Evolutionary conservation across 2,329 filamentous ascomycete genomes (phyloP).

Genomic region (Diplodia corticola): DNA sequence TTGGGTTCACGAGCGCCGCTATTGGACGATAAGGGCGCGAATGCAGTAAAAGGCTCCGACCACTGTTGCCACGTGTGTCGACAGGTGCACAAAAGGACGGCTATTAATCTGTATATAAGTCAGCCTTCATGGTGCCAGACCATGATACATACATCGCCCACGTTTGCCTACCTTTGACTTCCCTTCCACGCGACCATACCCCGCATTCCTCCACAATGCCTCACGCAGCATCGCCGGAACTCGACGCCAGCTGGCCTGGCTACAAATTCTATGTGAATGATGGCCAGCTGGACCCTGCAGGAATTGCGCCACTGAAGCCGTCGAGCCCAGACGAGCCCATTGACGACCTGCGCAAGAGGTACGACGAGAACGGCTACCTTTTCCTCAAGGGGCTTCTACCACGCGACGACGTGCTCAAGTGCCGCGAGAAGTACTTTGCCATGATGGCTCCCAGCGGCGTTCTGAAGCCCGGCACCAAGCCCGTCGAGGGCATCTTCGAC

Average conservation of each 20-base stretch:
- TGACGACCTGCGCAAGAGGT: slow-evolving; percentile 50
- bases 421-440: slow-evolving; percentile 56
- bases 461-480: slow-evolving; percentile 53
- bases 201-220: slow-evolving; percentile 31
- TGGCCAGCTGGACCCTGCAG: slow-evolving; percentile 47
- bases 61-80: background rate
- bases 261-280: slow-evolving; percentile 47
- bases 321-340: slow-evolving; percentile 49
- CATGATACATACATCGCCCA: background rate
- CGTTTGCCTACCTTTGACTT: no score
- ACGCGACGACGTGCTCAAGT: slow-evolving; percentile 53
- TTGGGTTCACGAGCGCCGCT: background rate
- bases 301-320: slow-evolving; percentile 45
- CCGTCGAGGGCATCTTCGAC: slow-evolving; percentile 58
- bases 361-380: slow-evolving; percentile 55
- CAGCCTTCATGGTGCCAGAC: background rate
- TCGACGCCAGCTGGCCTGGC: slow-evolving; percentile 30
- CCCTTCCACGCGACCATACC: background rate
- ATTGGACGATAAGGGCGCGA: background rate
- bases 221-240: slow-evolving; percentile 34
- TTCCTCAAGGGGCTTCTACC: slow-evolving; percentile 58
- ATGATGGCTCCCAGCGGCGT: slow-evolving; percentile 58
- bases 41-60: background rate
- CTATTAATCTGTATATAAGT: background rate
- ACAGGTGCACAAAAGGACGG: background rate